Evolutionary conservation across 306 rosid species (phyloP).

Genomic region (Cucurbita pepo): DNA sequence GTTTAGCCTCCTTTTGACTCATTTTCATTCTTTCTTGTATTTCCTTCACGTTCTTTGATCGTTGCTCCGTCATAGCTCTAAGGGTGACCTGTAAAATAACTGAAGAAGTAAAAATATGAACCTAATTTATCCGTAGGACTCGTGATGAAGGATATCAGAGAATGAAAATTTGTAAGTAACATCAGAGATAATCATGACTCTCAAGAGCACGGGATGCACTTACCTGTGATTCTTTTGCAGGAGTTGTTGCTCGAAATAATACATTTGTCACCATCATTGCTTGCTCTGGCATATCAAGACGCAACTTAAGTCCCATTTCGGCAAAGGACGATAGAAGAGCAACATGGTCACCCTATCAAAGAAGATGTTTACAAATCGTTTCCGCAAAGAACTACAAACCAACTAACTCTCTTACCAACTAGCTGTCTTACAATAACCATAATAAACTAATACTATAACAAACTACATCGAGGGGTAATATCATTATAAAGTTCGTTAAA

Average conservation of each 20-base stretch:
- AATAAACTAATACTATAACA: neutral
- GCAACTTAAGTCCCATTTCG: constrained; percentile 94
- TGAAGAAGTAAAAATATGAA: constrained; percentile 2
- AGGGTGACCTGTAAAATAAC: constrained; percentile 41
- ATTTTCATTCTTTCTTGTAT: constrained; percentile 86
- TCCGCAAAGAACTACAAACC: neutral
- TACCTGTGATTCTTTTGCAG: constrained; percentile 59
- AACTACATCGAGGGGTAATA: too few relatives aligned
- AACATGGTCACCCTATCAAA: constrained; percentile 75
- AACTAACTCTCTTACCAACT: neutral
- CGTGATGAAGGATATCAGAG: constrained; percentile 2
- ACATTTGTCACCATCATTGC: constrained; percentile 69
- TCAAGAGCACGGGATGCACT: constrained; percentile 14
- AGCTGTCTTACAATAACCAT: neutral
- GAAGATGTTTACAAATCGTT: constrained; percentile 12
- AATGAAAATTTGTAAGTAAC: constrained; percentile 2
- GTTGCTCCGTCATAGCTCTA: constrained; percentile 53
- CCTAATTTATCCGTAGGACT: neutral
- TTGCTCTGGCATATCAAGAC: constrained; percentile 91
- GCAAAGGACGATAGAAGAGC: constrained; percentile 92
- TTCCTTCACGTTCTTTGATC: constrained; percentile 60
- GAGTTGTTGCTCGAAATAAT: constrained; percentile 69
- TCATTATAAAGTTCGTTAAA: neutral
- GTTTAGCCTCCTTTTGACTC: constrained; percentile 62
- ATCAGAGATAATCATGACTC: neutral